Base-by-base conservation (phyloP, 2,329 filamentous ascomycete genomes). In the Metarhizium guizhouense region DNA sequence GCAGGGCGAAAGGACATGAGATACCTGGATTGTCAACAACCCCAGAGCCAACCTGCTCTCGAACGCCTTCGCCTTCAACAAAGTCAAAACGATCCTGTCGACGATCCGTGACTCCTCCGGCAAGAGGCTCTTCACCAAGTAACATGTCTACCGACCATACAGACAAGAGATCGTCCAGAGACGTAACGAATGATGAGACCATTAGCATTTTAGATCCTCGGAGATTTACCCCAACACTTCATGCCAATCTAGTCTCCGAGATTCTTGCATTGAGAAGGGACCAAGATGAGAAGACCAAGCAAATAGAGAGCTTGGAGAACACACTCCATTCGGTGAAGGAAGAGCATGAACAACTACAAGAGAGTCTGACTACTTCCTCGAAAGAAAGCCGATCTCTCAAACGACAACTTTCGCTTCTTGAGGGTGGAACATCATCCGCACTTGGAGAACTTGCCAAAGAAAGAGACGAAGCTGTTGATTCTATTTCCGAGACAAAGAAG, bases 221-320 rank as follows among this genome's bases (percentile, higher is more conserved):
- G 55, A 83, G 94, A 42, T 96, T 99, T 67, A 99, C 94, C 0
- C 94, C 94, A 1, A 97, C 92, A 0, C 75, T 99, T 11, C 94
- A 97, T 69, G 94, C 94, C 8, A 96, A 90, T 52, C 76, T 99
- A 6, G 93, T 99, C 1, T 93, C 93, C 0, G 94, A 99, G 70
- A 99, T 99, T 59, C 76, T 99, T 43, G 84, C 85, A 2, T 74
- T 99, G 52, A 84, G 92, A 25, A 81, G 94, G 56, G 94, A 99
- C 61, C 83, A 97, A 59, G 94, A 99, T 67, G 90, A 88, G 47
- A 96, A 96, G 72, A 82, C 86, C 48, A 89, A 84, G 63, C 81
- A 90, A 54, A 96, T 99, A 54, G 92, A 96, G 67, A 84, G 82
- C 54, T 77, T 99, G 16, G 94, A 99, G 71, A 76, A 79, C 1